phyloP scores from a whole-genome alignment of 2,329 filamentous ascomycete species.

The Curvularia hawaiiensis region DNA sequence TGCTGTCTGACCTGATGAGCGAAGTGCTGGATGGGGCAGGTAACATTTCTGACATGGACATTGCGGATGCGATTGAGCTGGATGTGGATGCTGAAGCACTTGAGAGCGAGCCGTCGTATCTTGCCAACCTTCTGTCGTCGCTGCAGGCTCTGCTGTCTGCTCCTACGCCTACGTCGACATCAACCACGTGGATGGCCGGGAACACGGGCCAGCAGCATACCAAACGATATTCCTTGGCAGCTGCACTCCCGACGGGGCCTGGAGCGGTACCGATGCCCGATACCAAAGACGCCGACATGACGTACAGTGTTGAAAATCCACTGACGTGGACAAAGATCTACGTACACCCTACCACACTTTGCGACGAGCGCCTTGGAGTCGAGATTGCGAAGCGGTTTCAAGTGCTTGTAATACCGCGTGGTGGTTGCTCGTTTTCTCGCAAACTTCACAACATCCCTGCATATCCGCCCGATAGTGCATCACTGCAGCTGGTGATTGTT shows the following conservation, averaged over 20 bases:
- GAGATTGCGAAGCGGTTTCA: constrained; percentile 65
- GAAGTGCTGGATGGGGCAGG: constrained; percentile 29
- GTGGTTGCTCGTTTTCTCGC: constrained; percentile 80
- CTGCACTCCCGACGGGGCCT: constrained; percentile 61
- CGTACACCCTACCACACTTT: constrained; percentile 69
- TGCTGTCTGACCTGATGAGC: constrained; percentile 30
- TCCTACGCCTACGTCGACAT: constrained; percentile 23
- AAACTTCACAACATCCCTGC: constrained; percentile 87
- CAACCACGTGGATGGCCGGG: constrained; percentile 14
- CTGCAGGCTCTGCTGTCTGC: constrained; percentile 44
- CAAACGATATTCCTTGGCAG: constrained; percentile 47
- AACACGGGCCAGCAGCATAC: constrained; percentile 18
- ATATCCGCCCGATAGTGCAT: constrained; percentile 64
- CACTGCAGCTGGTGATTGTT: constrained; percentile 81
- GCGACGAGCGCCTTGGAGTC: constrained; percentile 61
- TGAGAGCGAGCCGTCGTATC: constrained; percentile 36
- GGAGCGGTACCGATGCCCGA: constrained; percentile 74
- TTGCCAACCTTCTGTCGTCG: constrained; percentile 43
- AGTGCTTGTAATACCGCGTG: constrained; percentile 80
- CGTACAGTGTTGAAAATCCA: constrained; percentile 39
- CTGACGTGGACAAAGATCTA: constrained; percentile 75
- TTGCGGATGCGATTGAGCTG: constrained; percentile 29
- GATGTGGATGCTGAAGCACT: constrained; percentile 33
- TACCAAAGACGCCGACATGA: constrained; percentile 50
- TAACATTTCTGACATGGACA: constrained; percentile 33